Evolutionary conservation across 2,329 filamentous ascomycete species (phyloP).

Genomic region (Capronia coronata): DNA sequence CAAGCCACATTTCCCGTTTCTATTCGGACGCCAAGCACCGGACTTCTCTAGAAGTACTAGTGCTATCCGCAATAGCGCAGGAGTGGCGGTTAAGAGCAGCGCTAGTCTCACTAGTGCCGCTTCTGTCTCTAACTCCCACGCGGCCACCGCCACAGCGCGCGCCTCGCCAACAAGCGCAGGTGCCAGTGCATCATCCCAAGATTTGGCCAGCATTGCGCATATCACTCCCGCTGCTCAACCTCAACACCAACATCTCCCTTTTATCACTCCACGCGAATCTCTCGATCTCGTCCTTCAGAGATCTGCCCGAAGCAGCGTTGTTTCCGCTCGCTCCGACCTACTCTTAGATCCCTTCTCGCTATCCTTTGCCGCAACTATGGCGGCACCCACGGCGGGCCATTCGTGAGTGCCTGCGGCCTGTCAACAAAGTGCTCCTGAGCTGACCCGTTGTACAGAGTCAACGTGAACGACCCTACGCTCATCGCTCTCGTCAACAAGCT

Average conservation of each 20-base stretch:
- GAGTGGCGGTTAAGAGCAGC: neutral
- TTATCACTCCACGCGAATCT: slow-evolving; percentile 4
- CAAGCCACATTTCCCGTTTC: slow-evolving; percentile 15
- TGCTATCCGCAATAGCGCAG: neutral
- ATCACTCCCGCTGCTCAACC: slow-evolving; percentile 11
- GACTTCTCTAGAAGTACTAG: neutral
- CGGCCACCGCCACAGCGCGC: neutral
- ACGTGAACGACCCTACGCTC: slow-evolving; percentile 63
- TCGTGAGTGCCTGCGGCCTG: slow-evolving; percentile 37
- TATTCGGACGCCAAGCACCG: slow-evolving; percentile 21
- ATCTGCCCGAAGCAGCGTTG: slow-evolving; percentile 16
- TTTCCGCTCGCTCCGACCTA: slow-evolving; percentile 10
- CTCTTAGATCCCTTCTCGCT: slow-evolving; percentile 16
- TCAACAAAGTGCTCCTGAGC: slow-evolving; percentile 20
- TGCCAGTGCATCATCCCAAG: slow-evolving; percentile 11
- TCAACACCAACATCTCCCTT: slow-evolving; percentile 3
- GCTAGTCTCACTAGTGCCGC: neutral
- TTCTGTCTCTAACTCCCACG: neutral
- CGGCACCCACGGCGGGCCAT: slow-evolving; percentile 38
- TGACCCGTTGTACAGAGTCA: slow-evolving; percentile 48
- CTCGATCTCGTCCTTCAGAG: slow-evolving; percentile 13
- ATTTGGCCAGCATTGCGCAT: slow-evolving; percentile 19
- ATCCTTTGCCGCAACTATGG: slow-evolving; percentile 36
- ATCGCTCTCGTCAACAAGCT: slow-evolving; percentile 94
- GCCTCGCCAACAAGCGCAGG: slow-evolving; percentile 7